These are phyloP conservation scores for Plasmodium berghei DNA, from an alignment of 169 alveolate species.

Conservation along the genomic window DNA sequence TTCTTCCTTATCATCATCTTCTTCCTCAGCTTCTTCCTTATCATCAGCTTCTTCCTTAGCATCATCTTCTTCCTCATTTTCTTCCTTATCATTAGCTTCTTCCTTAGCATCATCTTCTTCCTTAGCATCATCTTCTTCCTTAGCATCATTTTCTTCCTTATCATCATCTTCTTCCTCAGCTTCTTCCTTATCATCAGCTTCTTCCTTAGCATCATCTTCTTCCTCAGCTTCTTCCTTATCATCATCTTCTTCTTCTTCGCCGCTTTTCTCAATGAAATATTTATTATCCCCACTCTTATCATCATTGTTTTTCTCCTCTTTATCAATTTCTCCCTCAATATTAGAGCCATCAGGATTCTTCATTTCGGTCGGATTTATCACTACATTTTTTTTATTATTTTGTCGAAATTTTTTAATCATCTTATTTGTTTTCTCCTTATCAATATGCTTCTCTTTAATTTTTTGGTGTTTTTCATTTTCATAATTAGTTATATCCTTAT, in stretches of 20 bases:
- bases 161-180: constrained; percentile 9
- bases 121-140: constrained; percentile 7
- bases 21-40: not conserved
- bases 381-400: too few species aligned
- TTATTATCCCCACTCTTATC: constrained; percentile 5
- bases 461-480: constrained; percentile 40
- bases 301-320: too few species aligned
- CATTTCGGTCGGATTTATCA: too few species aligned
- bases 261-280: not conserved
- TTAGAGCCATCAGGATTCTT: too few species aligned
- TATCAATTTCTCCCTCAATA: too few species aligned
- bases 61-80: not conserved
- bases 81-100: not conserved
- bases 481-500: constrained; percentile 5
- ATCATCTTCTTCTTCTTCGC: constrained; percentile 1
- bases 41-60: not conserved
- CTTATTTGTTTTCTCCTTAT: constrained; percentile 33
- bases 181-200: constrained; percentile 14
- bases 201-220: not conserved
- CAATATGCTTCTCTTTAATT: constrained; percentile 27
- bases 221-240: not conserved
- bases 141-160: not conserved
- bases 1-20: constrained; percentile 5
- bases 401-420: not conserved
- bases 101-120: not conserved